A percentile compares a stretch with the other conserved stretches of the same genome.
Evolutionary conservation across 1,284 basidiomycete genomes (phyloP).

Genomic region (Ganoderma boninense): DNA sequence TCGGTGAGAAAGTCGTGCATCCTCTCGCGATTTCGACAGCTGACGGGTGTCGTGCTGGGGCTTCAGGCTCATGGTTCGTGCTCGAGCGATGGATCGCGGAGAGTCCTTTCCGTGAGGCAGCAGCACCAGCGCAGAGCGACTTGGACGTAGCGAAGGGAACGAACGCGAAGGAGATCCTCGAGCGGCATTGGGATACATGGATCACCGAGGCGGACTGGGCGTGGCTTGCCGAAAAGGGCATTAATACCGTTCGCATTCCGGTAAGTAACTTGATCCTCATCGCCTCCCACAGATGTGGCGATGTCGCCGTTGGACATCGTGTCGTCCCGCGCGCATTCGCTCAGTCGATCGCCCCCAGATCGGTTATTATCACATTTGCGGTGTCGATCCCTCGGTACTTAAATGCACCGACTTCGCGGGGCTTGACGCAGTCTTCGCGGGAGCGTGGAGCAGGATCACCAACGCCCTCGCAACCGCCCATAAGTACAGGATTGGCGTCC

Average conservation of each 20-base stretch:
- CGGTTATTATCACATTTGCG: constrained; percentile 80
- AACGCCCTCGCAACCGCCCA: constrained; percentile 72
- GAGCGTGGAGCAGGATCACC: constrained; percentile 80
- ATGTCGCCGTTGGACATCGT: background rate
- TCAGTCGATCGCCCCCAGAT: constrained; percentile 56
- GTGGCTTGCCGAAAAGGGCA: constrained; percentile 78
- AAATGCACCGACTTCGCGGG: constrained; percentile 78
- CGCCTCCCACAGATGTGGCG: background rate
- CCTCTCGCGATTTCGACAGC: background rate
- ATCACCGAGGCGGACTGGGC: constrained; percentile 74
- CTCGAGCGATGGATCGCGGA: constrained; percentile 80
- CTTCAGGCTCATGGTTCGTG: constrained; percentile 77
- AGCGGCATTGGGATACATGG: constrained; percentile 87
- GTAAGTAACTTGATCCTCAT: constrained; percentile 49
- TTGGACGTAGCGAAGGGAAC: constrained; percentile 76
- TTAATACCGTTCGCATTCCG: constrained; percentile 88
- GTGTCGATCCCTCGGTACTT: constrained; percentile 67
- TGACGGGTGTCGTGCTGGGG: background rate
- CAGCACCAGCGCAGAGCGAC: constrained; percentile 71
- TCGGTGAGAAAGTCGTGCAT: constrained; percentile 57
- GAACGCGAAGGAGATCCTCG: constrained; percentile 68
- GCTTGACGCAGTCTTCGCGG: constrained; percentile 65
- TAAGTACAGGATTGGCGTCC: constrained; percentile 75
- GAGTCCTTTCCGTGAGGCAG: constrained; percentile 61
- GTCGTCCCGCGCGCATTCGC: background rate